Percentiles rank a stretch among this genome's conserved stretches.
Conservation (phyloP, 1,284 basidiomycete species). For the Cryptococcus sp. region DNA sequence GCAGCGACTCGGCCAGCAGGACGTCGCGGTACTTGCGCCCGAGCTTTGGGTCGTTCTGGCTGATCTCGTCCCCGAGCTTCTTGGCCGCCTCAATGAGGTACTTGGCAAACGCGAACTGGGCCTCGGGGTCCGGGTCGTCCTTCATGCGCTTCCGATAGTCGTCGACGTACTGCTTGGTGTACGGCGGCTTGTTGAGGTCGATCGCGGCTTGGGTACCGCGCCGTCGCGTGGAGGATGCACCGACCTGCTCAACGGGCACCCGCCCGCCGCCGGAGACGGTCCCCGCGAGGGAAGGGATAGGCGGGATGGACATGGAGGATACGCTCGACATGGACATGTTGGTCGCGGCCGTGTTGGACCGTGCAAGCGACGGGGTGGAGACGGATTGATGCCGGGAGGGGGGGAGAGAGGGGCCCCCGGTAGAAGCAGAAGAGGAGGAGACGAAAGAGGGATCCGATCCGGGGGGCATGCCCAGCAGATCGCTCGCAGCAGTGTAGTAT, state of each 20-base stretch:
- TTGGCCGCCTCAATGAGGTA: constrained; percentile 99
- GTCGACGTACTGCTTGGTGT: constrained; percentile 95
- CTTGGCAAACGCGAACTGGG: constrained; percentile 96
- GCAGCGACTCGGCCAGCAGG: constrained; percentile 82
- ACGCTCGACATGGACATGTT: constrained; percentile 37
- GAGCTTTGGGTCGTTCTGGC: constrained; percentile 46
- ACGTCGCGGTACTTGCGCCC: constrained; percentile 83
- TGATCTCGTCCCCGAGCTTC: constrained; percentile 80
- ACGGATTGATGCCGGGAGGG: constrained; percentile 34
- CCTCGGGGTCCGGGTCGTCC: constrained; percentile 94
- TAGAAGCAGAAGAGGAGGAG: constrained; percentile 12
- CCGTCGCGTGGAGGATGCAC: constrained; percentile 51
- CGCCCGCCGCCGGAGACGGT: constrained; percentile 10
- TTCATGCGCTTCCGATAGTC: constrained; percentile 96
- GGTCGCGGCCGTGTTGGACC: constrained; percentile 44
- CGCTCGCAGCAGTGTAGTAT: constrained; percentile 60
- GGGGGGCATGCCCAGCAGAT: constrained; percentile 63
- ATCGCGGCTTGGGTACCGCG: constrained; percentile 62
- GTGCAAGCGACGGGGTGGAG: constrained; percentile 29
- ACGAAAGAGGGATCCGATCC: constrained; percentile 45
- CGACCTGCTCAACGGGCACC: constrained; percentile 54
- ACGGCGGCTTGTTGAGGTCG: constrained; percentile 80
- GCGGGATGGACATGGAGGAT: constrained; percentile 23
- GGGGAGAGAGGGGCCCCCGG: constrained; percentile 2
- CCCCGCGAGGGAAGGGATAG: not conserved